These are phyloP conservation scores for Dorcoceras hygrometricum DNA, from an alignment of 257 asterid genomes.

Conservation along the genomic window DNA sequence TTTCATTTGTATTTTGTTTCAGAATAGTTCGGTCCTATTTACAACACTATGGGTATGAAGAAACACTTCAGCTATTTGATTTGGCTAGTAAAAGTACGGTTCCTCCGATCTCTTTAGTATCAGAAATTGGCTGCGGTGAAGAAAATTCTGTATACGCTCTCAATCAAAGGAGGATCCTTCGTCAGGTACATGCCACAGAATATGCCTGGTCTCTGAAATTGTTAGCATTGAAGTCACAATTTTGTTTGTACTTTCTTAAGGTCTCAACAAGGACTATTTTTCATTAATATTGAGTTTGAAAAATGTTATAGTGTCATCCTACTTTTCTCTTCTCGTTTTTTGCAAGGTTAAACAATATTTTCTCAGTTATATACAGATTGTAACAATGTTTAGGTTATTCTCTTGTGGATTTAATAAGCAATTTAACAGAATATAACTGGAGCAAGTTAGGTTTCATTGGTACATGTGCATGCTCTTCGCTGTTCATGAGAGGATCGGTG, in stretches of 20 bases:
- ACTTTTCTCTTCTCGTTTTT: background rate
- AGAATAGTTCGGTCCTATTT: slow-evolving; percentile 86
- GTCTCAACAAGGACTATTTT: background rate
- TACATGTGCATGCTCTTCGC: background rate
- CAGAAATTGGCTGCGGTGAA: slow-evolving; percentile 54
- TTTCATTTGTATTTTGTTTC: slow-evolving; percentile 30
- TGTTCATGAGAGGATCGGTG: background rate
- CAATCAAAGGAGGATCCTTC: slow-evolving; percentile 65
- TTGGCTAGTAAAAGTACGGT: slow-evolving; percentile 59
- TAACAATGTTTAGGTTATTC: background rate
- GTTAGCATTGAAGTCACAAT: background rate
- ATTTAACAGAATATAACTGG: background rate
- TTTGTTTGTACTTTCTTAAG: background rate
- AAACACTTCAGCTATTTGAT: slow-evolving; percentile 67
- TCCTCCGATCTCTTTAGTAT: slow-evolving; percentile 61
- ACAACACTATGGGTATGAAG: slow-evolving; percentile 92
- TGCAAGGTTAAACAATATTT: background rate
- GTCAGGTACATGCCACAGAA: slow-evolving; percentile 62
- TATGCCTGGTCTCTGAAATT: slow-evolving; percentile 17
- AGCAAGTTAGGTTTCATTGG: background rate
- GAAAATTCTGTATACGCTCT: slow-evolving; percentile 51
- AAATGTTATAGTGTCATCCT: background rate
- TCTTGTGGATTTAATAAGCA: background rate
- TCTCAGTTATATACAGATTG: background rate
- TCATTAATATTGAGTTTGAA: background rate